Percentiles rank a stretch among this genome's conserved stretches.
These are phyloP conservation scores for Aspergillus pseudonomiae DNA, from an alignment of 2,329 filamentous ascomycete species.

Conservation along the genomic window DNA sequence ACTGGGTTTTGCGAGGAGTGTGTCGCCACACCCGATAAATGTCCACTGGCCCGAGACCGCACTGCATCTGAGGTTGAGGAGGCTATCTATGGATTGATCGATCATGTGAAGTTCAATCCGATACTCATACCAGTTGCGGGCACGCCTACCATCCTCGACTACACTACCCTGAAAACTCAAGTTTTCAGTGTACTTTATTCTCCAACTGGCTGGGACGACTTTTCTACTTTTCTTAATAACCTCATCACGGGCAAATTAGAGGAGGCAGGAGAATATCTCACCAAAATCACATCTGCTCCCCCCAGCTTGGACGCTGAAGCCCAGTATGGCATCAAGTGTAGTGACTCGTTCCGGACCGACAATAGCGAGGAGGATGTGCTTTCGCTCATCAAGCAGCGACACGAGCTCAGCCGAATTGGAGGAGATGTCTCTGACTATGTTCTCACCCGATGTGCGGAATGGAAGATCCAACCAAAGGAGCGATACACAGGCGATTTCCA, in stretches of 20 bases:
- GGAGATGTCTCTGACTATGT: slow-evolving; percentile 12
- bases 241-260: not conserved
- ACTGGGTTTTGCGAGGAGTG: slow-evolving; percentile 3
- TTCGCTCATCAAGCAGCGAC: not conserved
- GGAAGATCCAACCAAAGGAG: slow-evolving; percentile 27
- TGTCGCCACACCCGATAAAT: not conserved
- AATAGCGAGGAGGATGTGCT: not conserved
- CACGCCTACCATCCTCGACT: not conserved
- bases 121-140: not conserved
- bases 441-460: slow-evolving; percentile 18
- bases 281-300: not conserved
- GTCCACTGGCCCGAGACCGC: not conserved
- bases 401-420: not conserved
- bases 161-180: not conserved
- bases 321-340: not conserved
- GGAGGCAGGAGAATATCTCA: not conserved
- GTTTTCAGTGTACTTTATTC: not conserved
- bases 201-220: not conserved
- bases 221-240: not conserved
- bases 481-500: slow-evolving; percentile 29
- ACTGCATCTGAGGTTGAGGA: not conserved
- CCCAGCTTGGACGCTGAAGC: not conserved
- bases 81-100: not conserved
- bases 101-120: not conserved
- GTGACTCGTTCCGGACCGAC: not conserved